phyloP scores from a whole-genome alignment of 2,329 filamentous ascomycete species.

The Emericellopsis cladophorae region DNA sequence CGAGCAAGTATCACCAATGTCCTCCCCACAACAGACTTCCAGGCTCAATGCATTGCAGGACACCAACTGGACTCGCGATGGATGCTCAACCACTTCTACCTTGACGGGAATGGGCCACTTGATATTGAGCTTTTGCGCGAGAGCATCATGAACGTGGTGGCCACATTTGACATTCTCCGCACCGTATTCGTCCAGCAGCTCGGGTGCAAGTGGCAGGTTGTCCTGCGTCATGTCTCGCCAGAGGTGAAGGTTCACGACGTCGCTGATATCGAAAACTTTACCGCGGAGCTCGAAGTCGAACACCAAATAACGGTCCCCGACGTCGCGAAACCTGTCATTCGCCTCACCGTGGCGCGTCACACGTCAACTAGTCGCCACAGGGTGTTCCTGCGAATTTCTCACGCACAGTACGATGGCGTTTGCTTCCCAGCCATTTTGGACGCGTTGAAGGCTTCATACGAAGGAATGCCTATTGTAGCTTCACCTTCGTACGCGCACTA shows the following conservation, averaged over 20 bases:
- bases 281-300: not conserved
- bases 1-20: constrained; percentile 6
- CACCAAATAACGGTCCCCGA: constrained; percentile 11
- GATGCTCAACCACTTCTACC: constrained; percentile 4
- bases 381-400: constrained; percentile 17
- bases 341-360: constrained; percentile 1
- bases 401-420: constrained; percentile 33
- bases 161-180: constrained; percentile 11
- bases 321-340: constrained; percentile 2
- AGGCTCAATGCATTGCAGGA: constrained; percentile 1
- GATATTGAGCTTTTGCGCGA: constrained; percentile 17
- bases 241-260: constrained; percentile 1
- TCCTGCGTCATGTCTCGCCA: constrained; percentile 4
- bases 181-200: constrained; percentile 3
- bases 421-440: constrained; percentile 24
- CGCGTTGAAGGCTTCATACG: constrained; percentile 22
- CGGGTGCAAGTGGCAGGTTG: constrained; percentile 2
- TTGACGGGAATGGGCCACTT: not conserved
- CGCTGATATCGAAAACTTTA: constrained; percentile 4
- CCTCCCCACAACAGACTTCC: constrained; percentile 2
- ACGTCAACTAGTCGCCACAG: constrained; percentile 1
- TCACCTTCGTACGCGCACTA: constrained; percentile 17
- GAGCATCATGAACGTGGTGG: constrained; percentile 50
- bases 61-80: constrained; percentile 8
- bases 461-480: constrained; percentile 11